Evolutionary conservation across 768 basidiomycete species (phyloP).

Genomic region (Piloderma croceum): DNA sequence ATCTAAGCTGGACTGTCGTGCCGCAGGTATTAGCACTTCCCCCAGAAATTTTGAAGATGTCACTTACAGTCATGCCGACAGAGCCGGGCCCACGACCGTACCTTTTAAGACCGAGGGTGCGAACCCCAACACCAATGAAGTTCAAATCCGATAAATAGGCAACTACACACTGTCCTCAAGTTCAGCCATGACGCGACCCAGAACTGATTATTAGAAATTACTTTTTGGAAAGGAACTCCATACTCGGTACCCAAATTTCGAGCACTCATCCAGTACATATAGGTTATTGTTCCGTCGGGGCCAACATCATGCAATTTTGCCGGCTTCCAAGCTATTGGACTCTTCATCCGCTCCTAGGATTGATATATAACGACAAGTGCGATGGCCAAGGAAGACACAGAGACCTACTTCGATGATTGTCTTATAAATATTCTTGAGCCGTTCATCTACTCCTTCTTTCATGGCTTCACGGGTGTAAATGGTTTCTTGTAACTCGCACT

Average conservation of each 20-base stretch:
- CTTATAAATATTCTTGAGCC: constrained; percentile 28
- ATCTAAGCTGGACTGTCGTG: constrained; percentile 62
- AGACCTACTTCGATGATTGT: constrained; percentile 25
- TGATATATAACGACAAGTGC: background rate
- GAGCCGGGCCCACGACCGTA: constrained; percentile 44
- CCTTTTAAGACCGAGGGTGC: constrained; percentile 49
- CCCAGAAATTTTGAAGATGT: too few species aligned
- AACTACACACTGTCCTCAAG: constrained; percentile 58
- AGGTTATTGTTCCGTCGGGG: constrained; percentile 43
- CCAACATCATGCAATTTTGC: constrained; percentile 39
- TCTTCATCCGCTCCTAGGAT: constrained; percentile 57
- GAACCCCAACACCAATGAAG: constrained; percentile 53
- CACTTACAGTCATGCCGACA: constrained; percentile 60
- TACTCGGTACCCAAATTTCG: constrained; percentile 61
- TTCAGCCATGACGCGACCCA: background rate
- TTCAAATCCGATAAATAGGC: constrained; percentile 74
- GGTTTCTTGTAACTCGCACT: constrained; percentile 57
- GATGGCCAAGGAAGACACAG: background rate
- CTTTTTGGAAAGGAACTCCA: constrained; percentile 73
- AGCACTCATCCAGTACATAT: constrained; percentile 80
- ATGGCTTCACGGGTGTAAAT: constrained; percentile 22
- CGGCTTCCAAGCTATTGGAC: constrained; percentile 63
- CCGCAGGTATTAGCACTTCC: too few species aligned
- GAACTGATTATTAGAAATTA: constrained; percentile 18
- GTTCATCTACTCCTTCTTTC: constrained; percentile 28